Conservation (phyloP, 768 basidiomycete genomes). For the Ramaria sp. region DNA sequence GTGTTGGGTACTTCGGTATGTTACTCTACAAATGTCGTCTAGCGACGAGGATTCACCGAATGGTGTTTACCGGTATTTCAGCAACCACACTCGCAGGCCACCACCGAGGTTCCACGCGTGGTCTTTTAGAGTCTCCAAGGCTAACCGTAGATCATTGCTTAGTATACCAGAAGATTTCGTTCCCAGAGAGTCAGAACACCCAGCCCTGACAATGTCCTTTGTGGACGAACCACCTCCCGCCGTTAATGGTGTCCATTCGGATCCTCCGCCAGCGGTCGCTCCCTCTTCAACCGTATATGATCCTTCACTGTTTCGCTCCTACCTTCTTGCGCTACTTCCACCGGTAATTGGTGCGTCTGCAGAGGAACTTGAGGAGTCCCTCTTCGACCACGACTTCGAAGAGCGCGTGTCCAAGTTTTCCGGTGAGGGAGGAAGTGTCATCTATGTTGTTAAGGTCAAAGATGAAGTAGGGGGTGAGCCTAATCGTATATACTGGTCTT, state of each 20-base stretch:
- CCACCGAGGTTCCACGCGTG: slow-evolving; percentile 9
- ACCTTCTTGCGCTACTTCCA: slow-evolving; percentile 64
- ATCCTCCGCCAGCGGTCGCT: slow-evolving; percentile 1
- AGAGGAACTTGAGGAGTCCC: slow-evolving; percentile 53
- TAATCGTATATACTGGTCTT: not conserved
- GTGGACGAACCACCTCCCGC: not conserved
- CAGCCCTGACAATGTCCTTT: not conserved
- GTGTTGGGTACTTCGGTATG: not conserved
- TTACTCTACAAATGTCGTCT: slow-evolving; percentile 5
- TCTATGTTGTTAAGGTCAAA: slow-evolving; percentile 75
- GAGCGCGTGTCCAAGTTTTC: slow-evolving; percentile 71
- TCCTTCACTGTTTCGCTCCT: slow-evolving; percentile 55
- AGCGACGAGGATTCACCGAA: slow-evolving; percentile 5
- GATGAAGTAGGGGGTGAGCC: slow-evolving; percentile 63
- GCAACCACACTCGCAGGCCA: slow-evolving; percentile 5
- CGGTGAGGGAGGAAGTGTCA: slow-evolving; percentile 59
- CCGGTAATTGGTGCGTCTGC: slow-evolving; percentile 67
- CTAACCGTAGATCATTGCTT: not conserved
- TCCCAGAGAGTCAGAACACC: not conserved
- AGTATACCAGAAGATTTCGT: not conserved
- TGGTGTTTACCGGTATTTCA: slow-evolving; percentile 3
- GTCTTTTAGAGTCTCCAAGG: slow-evolving; percentile 5
- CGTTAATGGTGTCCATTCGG: slow-evolving; percentile 7
- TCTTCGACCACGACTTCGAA: slow-evolving; percentile 63
- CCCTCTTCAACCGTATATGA: slow-evolving; percentile 45